These are phyloP conservation scores for Cynara cardunculus DNA, from an alignment of 129 eudicot species.

Conservation along the genomic window DNA sequence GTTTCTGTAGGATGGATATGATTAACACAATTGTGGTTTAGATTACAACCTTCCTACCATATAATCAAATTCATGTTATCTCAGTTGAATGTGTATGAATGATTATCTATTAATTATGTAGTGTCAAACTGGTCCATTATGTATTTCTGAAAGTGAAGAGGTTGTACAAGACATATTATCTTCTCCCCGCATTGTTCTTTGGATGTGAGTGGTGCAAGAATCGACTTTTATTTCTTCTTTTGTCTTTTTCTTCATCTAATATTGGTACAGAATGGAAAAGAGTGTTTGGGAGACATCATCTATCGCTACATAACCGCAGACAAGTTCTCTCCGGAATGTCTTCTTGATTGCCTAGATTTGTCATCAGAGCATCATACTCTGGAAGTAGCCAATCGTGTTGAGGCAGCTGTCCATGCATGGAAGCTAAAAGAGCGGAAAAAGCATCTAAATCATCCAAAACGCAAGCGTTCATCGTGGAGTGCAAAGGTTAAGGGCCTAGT, in stretches of 20 bases:
- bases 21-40: background rate
- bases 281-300: slow-evolving; percentile 79
- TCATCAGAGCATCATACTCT: slow-evolving; percentile 81
- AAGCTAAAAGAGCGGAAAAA: slow-evolving; percentile 66
- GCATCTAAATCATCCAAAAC: slow-evolving; percentile 41
- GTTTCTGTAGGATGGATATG: no score
- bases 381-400: slow-evolving; percentile 79
- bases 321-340: slow-evolving; percentile 82
- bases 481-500: slow-evolving; percentile 80
- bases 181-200: slow-evolving; percentile 3
- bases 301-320: slow-evolving; percentile 85
- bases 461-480: slow-evolving; percentile 70
- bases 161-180: background rate
- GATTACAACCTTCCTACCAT: background rate
- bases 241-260: background rate
- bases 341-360: slow-evolving; percentile 87
- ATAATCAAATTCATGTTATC: background rate
- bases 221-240: background rate
- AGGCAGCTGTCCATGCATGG: slow-evolving; percentile 92
- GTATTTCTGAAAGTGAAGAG: no score
- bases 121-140: background rate
- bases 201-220: background rate
- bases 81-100: background rate
- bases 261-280: slow-evolving; percentile 77
- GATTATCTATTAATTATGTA: background rate